A percentile compares a stretch with the other conserved stretches of the same genome.
These are phyloP conservation scores for Penicillium crustosum DNA, from an alignment of 2,329 filamentous ascomycete species.

Conservation along the genomic window DNA sequence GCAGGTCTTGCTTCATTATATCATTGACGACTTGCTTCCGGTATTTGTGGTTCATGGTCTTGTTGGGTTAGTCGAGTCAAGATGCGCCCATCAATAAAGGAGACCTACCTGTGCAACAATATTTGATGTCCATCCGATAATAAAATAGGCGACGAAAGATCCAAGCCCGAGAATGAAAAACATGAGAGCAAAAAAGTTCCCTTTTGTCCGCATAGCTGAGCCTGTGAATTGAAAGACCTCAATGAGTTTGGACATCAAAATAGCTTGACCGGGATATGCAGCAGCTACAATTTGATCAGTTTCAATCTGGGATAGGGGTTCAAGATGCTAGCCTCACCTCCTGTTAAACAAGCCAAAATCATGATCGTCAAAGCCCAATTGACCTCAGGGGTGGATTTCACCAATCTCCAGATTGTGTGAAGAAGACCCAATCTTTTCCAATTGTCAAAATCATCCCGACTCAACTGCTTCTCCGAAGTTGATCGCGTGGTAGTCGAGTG, in stretches of 20 bases:
- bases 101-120: slow-evolving; percentile 26
- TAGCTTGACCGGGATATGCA: slow-evolving; percentile 50
- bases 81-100: neutral
- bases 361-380: neutral
- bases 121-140: slow-evolving; percentile 37
- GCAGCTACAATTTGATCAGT: slow-evolving; percentile 33
- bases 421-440: slow-evolving; percentile 10
- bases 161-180: slow-evolving; percentile 47
- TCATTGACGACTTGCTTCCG: slow-evolving; percentile 23
- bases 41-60: slow-evolving; percentile 16
- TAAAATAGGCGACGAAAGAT: slow-evolving; percentile 41
- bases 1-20: slow-evolving; percentile 31
- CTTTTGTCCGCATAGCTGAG: slow-evolving; percentile 16
- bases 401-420: slow-evolving; percentile 1
- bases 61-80: neutral
- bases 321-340: neutral
- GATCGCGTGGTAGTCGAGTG: slow-evolving; percentile 5
- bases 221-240: slow-evolving; percentile 19
- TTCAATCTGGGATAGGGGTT: neutral
- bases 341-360: neutral
- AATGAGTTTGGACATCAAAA: slow-evolving; percentile 31
- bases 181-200: slow-evolving; percentile 49
- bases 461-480: neutral
- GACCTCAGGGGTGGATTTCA: slow-evolving; percentile 5
- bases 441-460: slow-evolving; percentile 9